phyloP scores from a whole-genome alignment of 129 eudicot species.

The Helianthus annuus region DNA sequence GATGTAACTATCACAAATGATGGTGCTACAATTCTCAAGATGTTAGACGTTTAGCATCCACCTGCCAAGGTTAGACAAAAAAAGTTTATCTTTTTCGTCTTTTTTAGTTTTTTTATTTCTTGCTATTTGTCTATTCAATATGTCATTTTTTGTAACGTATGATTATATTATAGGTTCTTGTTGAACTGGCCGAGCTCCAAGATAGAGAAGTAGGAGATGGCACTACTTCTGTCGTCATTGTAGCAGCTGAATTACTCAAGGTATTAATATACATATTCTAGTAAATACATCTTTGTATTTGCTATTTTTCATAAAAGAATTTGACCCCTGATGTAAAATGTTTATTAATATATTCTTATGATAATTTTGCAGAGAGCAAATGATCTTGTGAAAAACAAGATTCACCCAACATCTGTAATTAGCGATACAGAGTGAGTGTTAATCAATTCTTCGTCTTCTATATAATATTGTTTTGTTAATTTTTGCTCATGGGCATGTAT shows the following conservation, averaged over 20 bases:
- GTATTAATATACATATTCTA: neutral
- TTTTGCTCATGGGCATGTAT: neutral
- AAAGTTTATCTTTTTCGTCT: too few relatives aligned
- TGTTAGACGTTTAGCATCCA: conserved; percentile 99
- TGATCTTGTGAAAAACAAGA: conserved; percentile 90
- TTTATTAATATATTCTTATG: conserved; percentile 3
- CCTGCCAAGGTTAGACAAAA: too few relatives aligned
- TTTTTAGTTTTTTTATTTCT: neutral
- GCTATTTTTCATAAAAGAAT: neutral
- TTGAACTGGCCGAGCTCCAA: too few relatives aligned
- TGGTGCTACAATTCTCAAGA: conserved; percentile 94
- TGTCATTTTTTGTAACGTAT: neutral
- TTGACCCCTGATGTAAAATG: neutral
- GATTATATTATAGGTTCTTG: neutral
- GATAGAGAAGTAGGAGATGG: too few relatives aligned
- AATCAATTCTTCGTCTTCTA: neutral
- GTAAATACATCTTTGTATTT: neutral
- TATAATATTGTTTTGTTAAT: neutral
- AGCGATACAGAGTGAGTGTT: conserved; percentile 83
- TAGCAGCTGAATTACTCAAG: too few relatives aligned
- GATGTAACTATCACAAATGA: conserved; percentile 97
- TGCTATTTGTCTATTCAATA: neutral
- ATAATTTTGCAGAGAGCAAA: conserved; percentile 75
- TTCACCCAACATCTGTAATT: conserved; percentile 90
- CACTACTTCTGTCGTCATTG: too few relatives aligned